Percentiles rank a stretch among this genome's conserved stretches.
phyloP scores from a whole-genome alignment of 2,329 filamentous ascomycete species.

The Neurospora crassa region DNA sequence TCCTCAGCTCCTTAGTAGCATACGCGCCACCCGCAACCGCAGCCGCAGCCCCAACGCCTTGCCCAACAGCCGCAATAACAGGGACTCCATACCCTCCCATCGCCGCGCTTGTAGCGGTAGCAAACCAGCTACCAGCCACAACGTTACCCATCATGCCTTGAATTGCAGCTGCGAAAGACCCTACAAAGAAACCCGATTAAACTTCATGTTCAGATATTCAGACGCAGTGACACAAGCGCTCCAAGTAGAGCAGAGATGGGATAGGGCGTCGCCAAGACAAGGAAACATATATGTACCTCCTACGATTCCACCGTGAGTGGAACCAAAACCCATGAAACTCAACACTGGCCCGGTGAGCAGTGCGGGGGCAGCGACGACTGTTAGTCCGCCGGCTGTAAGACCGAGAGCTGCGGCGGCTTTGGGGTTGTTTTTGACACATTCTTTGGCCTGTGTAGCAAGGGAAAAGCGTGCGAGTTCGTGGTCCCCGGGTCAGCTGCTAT shows the following conservation, averaged over 20 bases:
- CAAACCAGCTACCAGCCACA: constrained; percentile 13
- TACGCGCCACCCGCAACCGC: not conserved
- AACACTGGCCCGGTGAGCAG: not conserved
- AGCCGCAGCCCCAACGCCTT: constrained; percentile 6
- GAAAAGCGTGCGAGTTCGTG: too few relatives aligned
- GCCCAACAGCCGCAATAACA: constrained; percentile 7
- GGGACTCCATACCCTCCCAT: constrained; percentile 15
- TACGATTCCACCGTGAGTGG: not conserved
- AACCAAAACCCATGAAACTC: not conserved
- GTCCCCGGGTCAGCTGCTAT: not conserved
- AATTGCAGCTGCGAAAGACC: constrained; percentile 11
- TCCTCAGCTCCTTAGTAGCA: not conserved
- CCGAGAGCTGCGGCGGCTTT: not conserved
- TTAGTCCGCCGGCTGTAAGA: not conserved
- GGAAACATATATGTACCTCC: not conserved
- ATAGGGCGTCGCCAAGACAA: not conserved
- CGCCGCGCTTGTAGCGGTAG: constrained; percentile 15
- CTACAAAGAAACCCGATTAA: constrained; percentile 3
- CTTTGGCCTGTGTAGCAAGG: not conserved
- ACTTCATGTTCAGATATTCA: too few relatives aligned
- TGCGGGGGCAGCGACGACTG: not conserved
- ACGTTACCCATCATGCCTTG: constrained; percentile 12
- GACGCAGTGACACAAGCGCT: not conserved
- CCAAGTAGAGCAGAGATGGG: not conserved
- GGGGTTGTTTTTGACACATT: not conserved